Percentiles rank a stretch among this genome's conserved stretches.
Conservation (phyloP, 2,329 filamentous ascomycete species). For the Lasiodiplodia hormozganensis region DNA sequence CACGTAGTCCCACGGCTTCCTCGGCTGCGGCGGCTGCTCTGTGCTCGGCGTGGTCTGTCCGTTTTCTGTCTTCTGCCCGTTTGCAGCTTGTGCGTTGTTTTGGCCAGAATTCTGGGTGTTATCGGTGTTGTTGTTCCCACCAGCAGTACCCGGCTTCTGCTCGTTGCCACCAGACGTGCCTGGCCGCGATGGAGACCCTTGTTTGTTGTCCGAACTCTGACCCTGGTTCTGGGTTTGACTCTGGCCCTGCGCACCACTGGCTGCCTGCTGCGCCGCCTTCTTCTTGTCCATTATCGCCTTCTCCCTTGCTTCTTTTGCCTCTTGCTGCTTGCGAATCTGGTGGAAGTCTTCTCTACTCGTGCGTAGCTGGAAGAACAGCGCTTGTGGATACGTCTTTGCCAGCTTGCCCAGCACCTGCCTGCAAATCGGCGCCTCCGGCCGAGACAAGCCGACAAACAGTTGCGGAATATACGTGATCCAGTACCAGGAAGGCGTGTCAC, state of each 20-base stretch:
- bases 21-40: conserved; percentile 48
- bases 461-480: conserved; percentile 99
- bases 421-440: conserved; percentile 88
- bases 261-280: conserved; percentile 44
- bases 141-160: not conserved
- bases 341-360: conserved; percentile 95
- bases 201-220: conserved; percentile 35
- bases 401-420: conserved; percentile 89
- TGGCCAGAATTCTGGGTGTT: conserved; percentile 31
- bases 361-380: conserved; percentile 92
- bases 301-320: conserved; percentile 62
- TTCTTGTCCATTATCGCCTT: conserved; percentile 56
- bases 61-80: conserved; percentile 49
- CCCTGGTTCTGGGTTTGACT: conserved; percentile 1
- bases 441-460: conserved; percentile 85
- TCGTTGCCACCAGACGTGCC: not conserved
- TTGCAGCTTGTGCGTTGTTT: conserved; percentile 60
- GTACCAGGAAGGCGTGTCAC: conserved; percentile 97
- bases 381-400: conserved; percentile 92
- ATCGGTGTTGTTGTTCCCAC: conserved; percentile 17
- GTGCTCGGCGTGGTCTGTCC: conserved; percentile 43
- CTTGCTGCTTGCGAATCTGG: conserved; percentile 87
- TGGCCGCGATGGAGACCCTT: conserved; percentile 37
- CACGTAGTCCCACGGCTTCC: conserved; percentile 93
- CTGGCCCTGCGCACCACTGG: conserved; percentile 17